phyloP scores from a whole-genome alignment of 2,329 filamentous ascomycete species.

The Volutella citrinella region DNA sequence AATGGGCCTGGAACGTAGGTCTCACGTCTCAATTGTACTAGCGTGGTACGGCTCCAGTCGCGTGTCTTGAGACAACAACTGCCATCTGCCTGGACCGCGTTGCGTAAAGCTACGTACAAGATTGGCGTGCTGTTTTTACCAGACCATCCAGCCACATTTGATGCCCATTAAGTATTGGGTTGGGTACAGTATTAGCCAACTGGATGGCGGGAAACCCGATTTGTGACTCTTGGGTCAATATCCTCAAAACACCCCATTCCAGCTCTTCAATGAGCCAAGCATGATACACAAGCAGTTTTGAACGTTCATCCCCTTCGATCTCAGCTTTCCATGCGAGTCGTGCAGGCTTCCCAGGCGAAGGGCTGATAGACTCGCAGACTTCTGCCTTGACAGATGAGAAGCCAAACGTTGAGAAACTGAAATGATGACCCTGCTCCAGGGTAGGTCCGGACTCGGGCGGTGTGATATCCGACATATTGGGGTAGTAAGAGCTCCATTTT shows the following conservation, averaged over 20 bases:
- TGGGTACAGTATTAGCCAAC: conserved; percentile 19
- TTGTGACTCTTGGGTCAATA: conserved; percentile 29
- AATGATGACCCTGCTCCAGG: conserved; percentile 22
- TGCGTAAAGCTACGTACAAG: too few relatives aligned
- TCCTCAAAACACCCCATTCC: conserved; percentile 23
- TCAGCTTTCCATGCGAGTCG: conserved; percentile 25
- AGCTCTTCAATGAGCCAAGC: conserved; percentile 27
- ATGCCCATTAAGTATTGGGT: conserved; percentile 26
- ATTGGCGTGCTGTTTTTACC: too few relatives aligned
- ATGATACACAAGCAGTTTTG: conserved; percentile 24
- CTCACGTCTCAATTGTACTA: too few relatives aligned
- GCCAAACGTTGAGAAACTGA: conserved; percentile 28
- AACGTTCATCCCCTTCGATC: conserved; percentile 14
- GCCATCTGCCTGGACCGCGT: too few relatives aligned
- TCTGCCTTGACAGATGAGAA: conserved; percentile 21
- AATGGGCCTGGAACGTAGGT: too few relatives aligned
- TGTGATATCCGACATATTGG: conserved; percentile 17
- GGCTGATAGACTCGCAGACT: conserved; percentile 22
- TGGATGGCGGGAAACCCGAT: conserved; percentile 22
- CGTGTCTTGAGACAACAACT: too few relatives aligned
- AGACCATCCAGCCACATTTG: conserved; percentile 29
- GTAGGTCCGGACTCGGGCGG: conserved; percentile 20
- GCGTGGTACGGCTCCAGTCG: too few relatives aligned
- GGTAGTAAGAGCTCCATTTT: conserved; percentile 28
- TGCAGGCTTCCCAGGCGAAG: conserved; percentile 11